These are phyloP conservation scores for Pyrenula massariospora DNA, from an alignment of 495 filamentous ascomycete genomes.

Conservation along the genomic window DNA sequence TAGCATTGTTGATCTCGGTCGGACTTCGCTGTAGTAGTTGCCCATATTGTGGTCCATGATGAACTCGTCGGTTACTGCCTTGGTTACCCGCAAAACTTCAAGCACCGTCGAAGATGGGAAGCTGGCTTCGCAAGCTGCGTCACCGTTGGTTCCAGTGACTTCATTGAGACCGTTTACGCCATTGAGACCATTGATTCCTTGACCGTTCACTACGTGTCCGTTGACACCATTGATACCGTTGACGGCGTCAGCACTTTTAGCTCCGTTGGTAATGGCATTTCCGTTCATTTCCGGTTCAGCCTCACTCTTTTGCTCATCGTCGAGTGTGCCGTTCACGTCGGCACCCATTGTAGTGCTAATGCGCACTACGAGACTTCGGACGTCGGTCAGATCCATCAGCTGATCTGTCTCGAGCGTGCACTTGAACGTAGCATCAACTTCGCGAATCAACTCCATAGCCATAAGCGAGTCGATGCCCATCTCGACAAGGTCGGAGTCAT, in stretches of 20 bases:
- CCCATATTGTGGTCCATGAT: slow-evolving; percentile 13
- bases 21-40: slow-evolving; percentile 11
- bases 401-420: slow-evolving; percentile 11
- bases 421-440: slow-evolving; percentile 23
- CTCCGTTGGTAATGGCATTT: slow-evolving; percentile 2
- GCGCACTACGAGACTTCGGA: slow-evolving; percentile 1
- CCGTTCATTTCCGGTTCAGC: slow-evolving; percentile 1
- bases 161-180: not conserved
- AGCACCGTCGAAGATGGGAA: slow-evolving; percentile 2
- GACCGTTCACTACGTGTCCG: not conserved
- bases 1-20: slow-evolving; percentile 10
- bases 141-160: not conserved
- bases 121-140: not conserved
- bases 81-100: slow-evolving; percentile 9
- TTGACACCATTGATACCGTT: not conserved
- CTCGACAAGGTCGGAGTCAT: slow-evolving; percentile 12
- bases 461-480: slow-evolving; percentile 32
- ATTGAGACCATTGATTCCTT: not conserved
- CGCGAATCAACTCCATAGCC: slow-evolving; percentile 24
- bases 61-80: slow-evolving; percentile 14
- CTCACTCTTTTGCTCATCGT: not conserved
- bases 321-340: slow-evolving; percentile 1
- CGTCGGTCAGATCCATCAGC: slow-evolving; percentile 5
- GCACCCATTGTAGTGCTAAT: slow-evolving; percentile 1
- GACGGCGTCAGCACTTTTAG: not conserved